Evolutionary conservation across 73 alveolate genomes (phyloP).

Genomic region (Uronychia binucleata): DNA sequence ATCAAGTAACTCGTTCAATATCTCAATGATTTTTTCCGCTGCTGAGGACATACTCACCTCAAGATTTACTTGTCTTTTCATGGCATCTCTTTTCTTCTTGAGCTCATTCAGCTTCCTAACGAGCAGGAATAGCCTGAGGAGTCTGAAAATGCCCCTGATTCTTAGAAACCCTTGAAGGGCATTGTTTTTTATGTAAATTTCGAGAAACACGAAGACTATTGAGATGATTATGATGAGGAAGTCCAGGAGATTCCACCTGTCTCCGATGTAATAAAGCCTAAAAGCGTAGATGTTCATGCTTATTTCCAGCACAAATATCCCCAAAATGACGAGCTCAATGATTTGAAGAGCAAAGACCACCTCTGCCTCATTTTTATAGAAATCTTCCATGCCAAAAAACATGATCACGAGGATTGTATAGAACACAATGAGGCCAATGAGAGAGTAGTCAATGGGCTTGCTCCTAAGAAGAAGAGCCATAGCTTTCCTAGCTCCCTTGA

Average conservation of each 20-base stretch:
- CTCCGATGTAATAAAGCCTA: background rate
- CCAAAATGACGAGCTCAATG: slow-evolving; percentile 2
- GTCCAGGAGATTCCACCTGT: slow-evolving; percentile 1
- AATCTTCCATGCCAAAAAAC: background rate
- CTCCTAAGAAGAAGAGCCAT: background rate
- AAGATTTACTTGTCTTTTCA: background rate
- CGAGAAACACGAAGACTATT: slow-evolving; percentile 4
- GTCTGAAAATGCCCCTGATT: slow-evolving; percentile 19
- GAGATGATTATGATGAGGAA: background rate
- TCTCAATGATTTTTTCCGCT: slow-evolving; percentile 17
- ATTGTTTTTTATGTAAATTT: background rate
- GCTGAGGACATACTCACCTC: background rate
- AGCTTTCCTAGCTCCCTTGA: background rate
- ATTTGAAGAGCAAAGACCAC: background rate
- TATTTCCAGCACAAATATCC: slow-evolving; percentile 2
- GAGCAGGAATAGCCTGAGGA: slow-evolving; percentile 6
- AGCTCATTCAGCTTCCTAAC: background rate
- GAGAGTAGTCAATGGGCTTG: background rate
- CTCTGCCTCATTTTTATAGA: background rate
- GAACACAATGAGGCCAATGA: background rate
- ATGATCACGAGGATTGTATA: background rate
- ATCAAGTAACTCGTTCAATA: background rate
- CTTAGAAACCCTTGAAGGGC: background rate
- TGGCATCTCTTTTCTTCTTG: background rate
- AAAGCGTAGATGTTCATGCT: background rate